Conservation (phyloP, 2,329 filamentous ascomycete genomes). For the Lecanoromycetidae sp. region DNA sequence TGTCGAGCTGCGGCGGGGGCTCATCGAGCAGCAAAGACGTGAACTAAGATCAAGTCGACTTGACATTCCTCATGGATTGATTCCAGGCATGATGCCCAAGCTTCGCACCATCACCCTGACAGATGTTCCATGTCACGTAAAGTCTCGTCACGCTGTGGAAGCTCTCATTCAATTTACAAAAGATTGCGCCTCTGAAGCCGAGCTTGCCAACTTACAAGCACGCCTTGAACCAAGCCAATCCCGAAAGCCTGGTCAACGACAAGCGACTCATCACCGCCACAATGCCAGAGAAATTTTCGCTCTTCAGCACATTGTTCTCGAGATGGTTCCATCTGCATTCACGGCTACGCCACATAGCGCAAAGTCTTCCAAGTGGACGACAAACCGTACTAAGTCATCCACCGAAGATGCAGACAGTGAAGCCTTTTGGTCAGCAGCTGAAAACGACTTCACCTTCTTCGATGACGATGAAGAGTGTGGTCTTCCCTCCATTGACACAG, state of each 20-base stretch:
- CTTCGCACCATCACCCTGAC: conserved; percentile 45
- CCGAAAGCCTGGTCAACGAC: conserved; percentile 36
- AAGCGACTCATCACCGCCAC: conserved; percentile 37
- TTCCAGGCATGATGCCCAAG: conserved; percentile 35
- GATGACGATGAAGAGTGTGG: conserved; percentile 42
- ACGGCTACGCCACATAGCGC: neutral
- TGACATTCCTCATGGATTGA: conserved; percentile 23
- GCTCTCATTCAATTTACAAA: conserved; percentile 43
- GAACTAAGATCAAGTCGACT: conserved; percentile 30
- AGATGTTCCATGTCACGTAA: conserved; percentile 34
- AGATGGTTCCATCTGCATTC: conserved; percentile 32
- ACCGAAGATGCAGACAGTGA: conserved; percentile 50
- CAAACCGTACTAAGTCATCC: conserved; percentile 39
- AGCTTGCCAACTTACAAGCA: conserved; percentile 41
- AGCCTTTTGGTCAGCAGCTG: conserved; percentile 46
- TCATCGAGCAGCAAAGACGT: conserved; percentile 20
- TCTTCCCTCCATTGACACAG: conserved; percentile 34
- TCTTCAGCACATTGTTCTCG: conserved; percentile 43
- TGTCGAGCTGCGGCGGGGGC: neutral
- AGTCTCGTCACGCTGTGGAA: conserved; percentile 26
- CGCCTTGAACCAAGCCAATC: conserved; percentile 31
- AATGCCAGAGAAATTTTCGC: conserved; percentile 42
- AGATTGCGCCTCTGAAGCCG: conserved; percentile 43
- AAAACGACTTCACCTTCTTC: conserved; percentile 51
- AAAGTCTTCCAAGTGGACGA: conserved; percentile 28